phyloP scores from a whole-genome alignment of 768 basidiomycete genomes.

The Ramaria sp. region DNA sequence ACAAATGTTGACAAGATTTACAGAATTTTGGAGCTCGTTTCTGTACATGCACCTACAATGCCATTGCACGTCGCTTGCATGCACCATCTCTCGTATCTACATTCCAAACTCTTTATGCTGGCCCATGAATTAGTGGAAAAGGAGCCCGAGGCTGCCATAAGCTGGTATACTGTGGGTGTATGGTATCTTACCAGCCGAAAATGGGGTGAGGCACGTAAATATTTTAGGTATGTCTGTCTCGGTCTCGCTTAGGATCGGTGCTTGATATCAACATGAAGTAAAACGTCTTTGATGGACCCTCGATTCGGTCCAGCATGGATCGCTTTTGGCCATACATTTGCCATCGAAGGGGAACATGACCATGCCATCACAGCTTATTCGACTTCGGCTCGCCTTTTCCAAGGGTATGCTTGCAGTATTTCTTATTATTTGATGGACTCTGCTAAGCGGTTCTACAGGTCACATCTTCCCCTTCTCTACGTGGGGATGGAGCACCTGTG shows the following conservation, averaged over 20 bases:
- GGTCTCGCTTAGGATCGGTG: neutral
- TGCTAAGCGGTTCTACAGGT: conserved; percentile 34
- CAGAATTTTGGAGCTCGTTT: conserved; percentile 78
- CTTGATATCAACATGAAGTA: conserved; percentile 35
- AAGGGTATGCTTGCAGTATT: conserved; percentile 48
- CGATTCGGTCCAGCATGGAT: conserved; percentile 96
- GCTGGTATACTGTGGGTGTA: conserved; percentile 97
- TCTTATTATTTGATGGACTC: neutral
- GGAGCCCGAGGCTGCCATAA: conserved; percentile 85
- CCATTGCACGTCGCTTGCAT: conserved; percentile 96
- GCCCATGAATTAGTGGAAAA: conserved; percentile 94
- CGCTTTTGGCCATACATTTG: conserved; percentile 95
- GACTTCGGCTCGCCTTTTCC: conserved; percentile 90
- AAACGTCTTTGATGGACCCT: conserved; percentile 94
- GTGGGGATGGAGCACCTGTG: conserved; percentile 98
- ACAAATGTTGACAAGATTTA: neutral
- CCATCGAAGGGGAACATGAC: conserved; percentile 95
- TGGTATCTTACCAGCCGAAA: conserved; percentile 87
- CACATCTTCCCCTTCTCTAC: conserved; percentile 88
- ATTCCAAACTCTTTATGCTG: conserved; percentile 89
- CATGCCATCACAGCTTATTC: conserved; percentile 98
- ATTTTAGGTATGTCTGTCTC: conserved; percentile 65
- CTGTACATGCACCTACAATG: conserved; percentile 81
- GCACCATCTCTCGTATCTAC: conserved; percentile 87
- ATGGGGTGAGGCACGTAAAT: conserved; percentile 86